Conservation (phyloP, 345 rosid genomes). For the Cochlearia excelsa region DNA sequence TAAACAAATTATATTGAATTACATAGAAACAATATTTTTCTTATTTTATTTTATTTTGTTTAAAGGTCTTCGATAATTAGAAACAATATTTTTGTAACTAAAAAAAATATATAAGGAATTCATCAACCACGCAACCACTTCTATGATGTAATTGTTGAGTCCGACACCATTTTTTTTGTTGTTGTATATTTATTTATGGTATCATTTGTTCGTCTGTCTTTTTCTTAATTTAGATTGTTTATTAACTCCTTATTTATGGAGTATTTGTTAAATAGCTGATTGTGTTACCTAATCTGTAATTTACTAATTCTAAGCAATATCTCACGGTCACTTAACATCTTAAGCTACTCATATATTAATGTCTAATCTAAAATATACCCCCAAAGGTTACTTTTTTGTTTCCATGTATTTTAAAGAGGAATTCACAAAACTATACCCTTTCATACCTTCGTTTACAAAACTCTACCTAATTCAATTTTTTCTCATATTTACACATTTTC, state of each 20-base stretch:
- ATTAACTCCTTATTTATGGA: not conserved
- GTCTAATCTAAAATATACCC: too few species aligned
- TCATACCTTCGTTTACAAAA: too few species aligned
- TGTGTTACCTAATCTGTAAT: not conserved
- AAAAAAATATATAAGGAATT: not conserved
- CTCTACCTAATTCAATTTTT: too few species aligned
- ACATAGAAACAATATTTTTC: too few species aligned
- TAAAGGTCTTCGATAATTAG: constrained; percentile 1
- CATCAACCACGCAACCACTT: constrained; percentile 29
- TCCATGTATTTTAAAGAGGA: too few species aligned
- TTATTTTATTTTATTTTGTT: too few species aligned
- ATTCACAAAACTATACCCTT: too few species aligned
- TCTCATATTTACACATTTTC: too few species aligned
- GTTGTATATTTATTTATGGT: not conserved
- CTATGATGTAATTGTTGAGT: constrained; percentile 6
- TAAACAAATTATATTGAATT: too few species aligned
- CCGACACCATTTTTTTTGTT: not conserved
- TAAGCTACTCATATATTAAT: not conserved
- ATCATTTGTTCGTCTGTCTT: constrained; percentile 24
- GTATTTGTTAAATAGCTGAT: not conserved
- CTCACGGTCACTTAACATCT: constrained; percentile 1
- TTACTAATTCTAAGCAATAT: constrained; percentile 8
- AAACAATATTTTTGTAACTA: constrained; percentile 9
- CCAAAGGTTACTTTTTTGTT: too few species aligned
- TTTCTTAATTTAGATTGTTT: constrained; percentile 7